Evolutionary conservation across 2,329 filamentous ascomycete genomes (phyloP), one percentile per base, ranked within the genome.

Genomic region (Exophiala dermatitidis): DNA sequence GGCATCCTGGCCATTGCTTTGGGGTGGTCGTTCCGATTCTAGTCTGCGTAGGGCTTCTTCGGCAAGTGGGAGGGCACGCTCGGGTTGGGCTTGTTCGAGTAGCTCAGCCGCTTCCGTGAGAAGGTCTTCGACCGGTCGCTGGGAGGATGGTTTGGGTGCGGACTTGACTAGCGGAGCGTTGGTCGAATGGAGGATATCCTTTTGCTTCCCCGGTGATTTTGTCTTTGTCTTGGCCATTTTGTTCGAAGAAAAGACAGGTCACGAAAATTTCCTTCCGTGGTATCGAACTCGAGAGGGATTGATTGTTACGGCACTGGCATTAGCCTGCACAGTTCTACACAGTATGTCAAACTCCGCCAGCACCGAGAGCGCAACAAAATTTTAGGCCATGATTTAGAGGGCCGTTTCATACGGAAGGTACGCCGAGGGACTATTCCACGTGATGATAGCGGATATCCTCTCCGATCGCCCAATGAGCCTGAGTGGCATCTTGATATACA

Each of bases 61-160:
- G 45, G 79, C 81, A 34, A 75, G 64, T 44, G 73, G 66, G 28
- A 84, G 74, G 28, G 81, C 82, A 57, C 76, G 75, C 47, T 80
- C 76, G 2, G 79, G 73, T 57, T 82, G 76, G 42, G 76, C 77
- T 32, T 79, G 80, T 60, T 83, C 77, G 33, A 84, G 71, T 34
- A 81, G 71, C 19, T 74, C 69, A 9, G 77, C 74, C 5, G 81
- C 80, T 66, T 81, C 72, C 44, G 76, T 73, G 58, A 83, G 76
- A 36, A 85, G 72, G 53, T 77, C 69, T 57, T 78, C 73, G 3
- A 79, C 76, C 30, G 77, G 73, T 61, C 77, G 73, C 61, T 74
- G 73, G 57, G 74, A 45, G 4, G 42, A 66, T 55, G 69, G 69
- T 48, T 50, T 47, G 68, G 71, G 63, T 69, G 64, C 66, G 53